Evolutionary conservation across 805 yeast genomes (phyloP).

Genomic region (Wickerhamiella parazyma): DNA sequence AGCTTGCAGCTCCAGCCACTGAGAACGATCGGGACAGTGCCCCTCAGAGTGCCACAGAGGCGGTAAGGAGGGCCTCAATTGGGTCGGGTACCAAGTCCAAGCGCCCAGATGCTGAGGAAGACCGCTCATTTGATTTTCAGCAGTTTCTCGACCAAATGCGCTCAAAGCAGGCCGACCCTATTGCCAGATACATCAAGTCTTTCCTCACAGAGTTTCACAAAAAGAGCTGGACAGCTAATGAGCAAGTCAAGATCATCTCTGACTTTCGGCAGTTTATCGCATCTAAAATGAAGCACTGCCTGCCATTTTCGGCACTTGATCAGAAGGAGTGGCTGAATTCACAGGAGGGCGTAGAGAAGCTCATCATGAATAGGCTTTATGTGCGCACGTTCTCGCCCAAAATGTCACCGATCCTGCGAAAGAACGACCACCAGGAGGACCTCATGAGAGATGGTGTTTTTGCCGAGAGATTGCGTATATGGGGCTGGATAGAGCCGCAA

Average conservation of each 20-base stretch:
- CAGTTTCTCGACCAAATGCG: constrained; percentile 58
- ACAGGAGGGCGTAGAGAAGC: constrained; percentile 82
- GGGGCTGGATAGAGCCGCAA: constrained; percentile 54
- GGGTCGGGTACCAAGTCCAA: neutral
- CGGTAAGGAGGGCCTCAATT: neutral
- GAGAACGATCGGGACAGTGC: no score
- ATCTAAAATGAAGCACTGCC: constrained; percentile 28
- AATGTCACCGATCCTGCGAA: constrained; percentile 33
- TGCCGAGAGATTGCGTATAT: constrained; percentile 41
- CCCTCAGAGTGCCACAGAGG: neutral
- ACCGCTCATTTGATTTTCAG: constrained; percentile 63
- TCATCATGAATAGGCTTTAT: constrained; percentile 78
- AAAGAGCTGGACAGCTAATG: constrained; percentile 56
- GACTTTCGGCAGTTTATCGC: constrained; percentile 69
- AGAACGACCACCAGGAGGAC: constrained; percentile 49
- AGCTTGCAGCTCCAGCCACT: no score
- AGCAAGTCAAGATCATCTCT: constrained; percentile 59
- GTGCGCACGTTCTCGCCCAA: constrained; percentile 68
- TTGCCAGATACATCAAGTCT: constrained; percentile 72
- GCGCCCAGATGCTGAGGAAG: constrained; percentile 19
- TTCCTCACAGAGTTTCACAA: constrained; percentile 65
- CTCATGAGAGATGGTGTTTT: constrained; percentile 44
- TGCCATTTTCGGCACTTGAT: constrained; percentile 63
- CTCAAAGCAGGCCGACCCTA: constrained; percentile 70
- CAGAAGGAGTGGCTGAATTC: constrained; percentile 53